Conservation (phyloP, 208 protist species). For the Trypanosomatidae sp. region DNA sequence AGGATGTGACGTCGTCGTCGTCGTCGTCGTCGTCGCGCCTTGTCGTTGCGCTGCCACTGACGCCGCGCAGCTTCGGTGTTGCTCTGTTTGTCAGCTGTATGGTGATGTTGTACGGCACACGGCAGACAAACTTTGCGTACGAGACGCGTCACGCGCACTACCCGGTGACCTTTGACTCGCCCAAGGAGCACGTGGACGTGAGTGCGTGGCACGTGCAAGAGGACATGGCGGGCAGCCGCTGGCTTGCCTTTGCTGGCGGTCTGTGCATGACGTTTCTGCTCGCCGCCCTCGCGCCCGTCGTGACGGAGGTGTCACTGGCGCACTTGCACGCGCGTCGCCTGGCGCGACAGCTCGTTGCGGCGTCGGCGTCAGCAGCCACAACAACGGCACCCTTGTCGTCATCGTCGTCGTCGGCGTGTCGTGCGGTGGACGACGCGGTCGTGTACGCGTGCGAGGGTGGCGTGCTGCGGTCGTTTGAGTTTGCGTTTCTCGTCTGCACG, state of each 20-base stretch:
- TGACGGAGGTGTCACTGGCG: slow-evolving; percentile 36
- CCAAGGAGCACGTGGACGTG: slow-evolving; percentile 17
- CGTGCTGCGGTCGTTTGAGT: slow-evolving; percentile 41
- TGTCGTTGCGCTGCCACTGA: slow-evolving; percentile 8
- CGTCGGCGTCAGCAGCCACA: background rate
- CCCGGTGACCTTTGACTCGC: slow-evolving; percentile 22
- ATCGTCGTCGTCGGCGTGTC: slow-evolving; percentile 9
- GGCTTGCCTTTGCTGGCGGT: slow-evolving; percentile 37
- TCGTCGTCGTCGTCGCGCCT: background rate
- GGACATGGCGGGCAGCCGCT: slow-evolving; percentile 35
- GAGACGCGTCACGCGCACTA: slow-evolving; percentile 30
- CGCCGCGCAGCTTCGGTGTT: slow-evolving; percentile 18
- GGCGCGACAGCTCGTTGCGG: slow-evolving; percentile 6
- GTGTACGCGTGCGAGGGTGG: too few species aligned
- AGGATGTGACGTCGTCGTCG: too few species aligned
- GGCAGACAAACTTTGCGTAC: slow-evolving; percentile 56
- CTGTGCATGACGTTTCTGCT: slow-evolving; percentile 44
- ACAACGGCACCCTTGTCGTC: background rate
- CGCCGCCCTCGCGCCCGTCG: slow-evolving; percentile 42
- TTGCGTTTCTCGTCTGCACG: slow-evolving; percentile 6
- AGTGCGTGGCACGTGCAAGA: slow-evolving; percentile 34
- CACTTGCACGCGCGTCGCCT: slow-evolving; percentile 32
- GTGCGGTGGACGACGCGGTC: slow-evolving; percentile 19
- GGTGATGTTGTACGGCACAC: slow-evolving; percentile 47
- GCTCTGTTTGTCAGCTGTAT: slow-evolving; percentile 12